Evolutionary conservation across 2,329 filamentous ascomycete species (phyloP), one percentile per base, ranked within the genome.

Genomic region (Aspergillus chevalieri): DNA sequence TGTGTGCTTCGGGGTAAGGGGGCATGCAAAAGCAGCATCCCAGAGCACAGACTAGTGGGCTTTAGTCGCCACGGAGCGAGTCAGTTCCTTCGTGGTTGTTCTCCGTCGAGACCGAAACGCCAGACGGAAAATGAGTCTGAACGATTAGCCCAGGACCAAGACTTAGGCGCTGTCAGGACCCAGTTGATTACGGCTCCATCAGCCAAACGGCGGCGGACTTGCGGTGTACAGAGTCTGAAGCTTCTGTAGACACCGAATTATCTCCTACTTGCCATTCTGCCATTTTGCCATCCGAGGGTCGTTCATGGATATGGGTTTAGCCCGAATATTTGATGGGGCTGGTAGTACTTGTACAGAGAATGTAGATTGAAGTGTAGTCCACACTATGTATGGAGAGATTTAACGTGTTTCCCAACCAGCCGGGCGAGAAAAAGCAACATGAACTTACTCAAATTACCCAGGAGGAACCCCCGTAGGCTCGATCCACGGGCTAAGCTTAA

Each of bases 401-500:
- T 38, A 38, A 15, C n/a, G 15, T 8, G 34, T 38, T 15, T 15
- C n/a, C 34, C 38, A 22, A 19, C 38, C 21, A 15, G 19, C 15
- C 19, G 38, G 38, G 19, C 38, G 19, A 19, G 34, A 22, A 41
- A 7, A 41, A 41, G 19, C 17, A 22, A 41, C 38, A 41, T 41
- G 38, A 21, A 12, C 26, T 17, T 36, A 55, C 46, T 47, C 49
- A 49, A 50, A 46, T 44, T 46, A 52, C 47, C 48, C 45, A 30
- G 26, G 26, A 39, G 36, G 19, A 39, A 39, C 14, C 14, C 34
- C 36, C 36, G 8, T 39, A 39, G 41, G 19, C 39, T 33, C 48
- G 56, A 57, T 57, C 56, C 58, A 51, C 56, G 54, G 53, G 47
- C 57, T 58, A 61, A 60, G 54, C 52, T 59, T 61, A 59, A 61